Conservation (phyloP, 768 basidiomycete genomes). For the Tylopilus balloui region DNA sequence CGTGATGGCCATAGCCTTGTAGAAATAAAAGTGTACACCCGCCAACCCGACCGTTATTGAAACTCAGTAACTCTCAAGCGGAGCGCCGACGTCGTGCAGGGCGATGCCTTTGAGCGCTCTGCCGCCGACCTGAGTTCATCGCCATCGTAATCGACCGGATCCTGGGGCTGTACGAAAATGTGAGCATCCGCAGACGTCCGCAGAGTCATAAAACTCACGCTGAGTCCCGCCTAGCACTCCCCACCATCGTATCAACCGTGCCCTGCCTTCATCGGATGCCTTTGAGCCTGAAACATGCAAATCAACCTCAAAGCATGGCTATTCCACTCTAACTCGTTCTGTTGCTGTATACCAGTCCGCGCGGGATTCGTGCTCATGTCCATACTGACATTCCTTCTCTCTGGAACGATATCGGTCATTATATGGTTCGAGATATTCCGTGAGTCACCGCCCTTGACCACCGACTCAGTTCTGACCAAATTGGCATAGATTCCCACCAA, state of each 20-base stretch:
- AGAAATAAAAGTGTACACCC: background rate
- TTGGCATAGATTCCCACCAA: constrained; percentile 32
- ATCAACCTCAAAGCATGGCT: constrained; percentile 43
- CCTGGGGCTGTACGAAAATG: background rate
- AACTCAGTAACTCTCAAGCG: constrained; percentile 17
- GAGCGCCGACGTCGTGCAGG: background rate
- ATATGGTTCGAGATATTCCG: constrained; percentile 62
- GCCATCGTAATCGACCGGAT: background rate
- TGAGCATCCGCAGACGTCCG: background rate
- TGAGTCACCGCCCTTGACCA: constrained; percentile 29
- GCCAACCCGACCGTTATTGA: constrained; percentile 9
- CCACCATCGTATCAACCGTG: background rate
- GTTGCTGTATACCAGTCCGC: constrained; percentile 61
- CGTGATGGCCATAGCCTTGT: background rate
- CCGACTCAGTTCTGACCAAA: background rate
- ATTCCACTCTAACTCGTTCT: constrained; percentile 51
- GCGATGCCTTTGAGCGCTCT: background rate
- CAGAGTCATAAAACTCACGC: background rate
- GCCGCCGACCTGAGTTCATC: background rate
- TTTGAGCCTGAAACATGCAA: constrained; percentile 30
- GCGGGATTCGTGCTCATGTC: constrained; percentile 56
- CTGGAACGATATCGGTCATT: constrained; percentile 48
- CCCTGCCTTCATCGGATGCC: constrained; percentile 1
- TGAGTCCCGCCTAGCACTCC: background rate
- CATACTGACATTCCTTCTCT: constrained; percentile 47